Percentiles rank a stretch among this genome's conserved stretches.
Conservation (phyloP, 495 filamentous ascomycete genomes). For the Pseudomonodictys pantanalensis region DNA sequence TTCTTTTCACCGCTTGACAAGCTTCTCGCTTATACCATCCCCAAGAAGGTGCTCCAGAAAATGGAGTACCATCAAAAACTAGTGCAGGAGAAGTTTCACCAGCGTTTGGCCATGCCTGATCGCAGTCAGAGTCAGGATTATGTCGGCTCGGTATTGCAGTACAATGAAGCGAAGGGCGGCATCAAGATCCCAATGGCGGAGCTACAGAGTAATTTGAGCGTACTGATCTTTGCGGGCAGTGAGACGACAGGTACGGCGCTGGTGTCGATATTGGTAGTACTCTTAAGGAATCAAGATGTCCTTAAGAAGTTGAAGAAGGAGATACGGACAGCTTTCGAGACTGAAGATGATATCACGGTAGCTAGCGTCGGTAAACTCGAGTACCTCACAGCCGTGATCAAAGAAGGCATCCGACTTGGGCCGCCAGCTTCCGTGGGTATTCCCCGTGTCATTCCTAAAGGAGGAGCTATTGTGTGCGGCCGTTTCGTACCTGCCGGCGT, state of each 20-base stretch:
- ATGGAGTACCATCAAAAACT: constrained; percentile 4
- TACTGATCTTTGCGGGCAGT: constrained; percentile 36
- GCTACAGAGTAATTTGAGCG: constrained; percentile 21
- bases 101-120: background rate
- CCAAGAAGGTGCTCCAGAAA: background rate
- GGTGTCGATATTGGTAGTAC: constrained; percentile 4
- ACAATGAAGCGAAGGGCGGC: constrained; percentile 26
- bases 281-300: constrained; percentile 10
- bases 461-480: constrained; percentile 1
- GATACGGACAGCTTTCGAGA: background rate
- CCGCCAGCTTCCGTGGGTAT: constrained; percentile 7
- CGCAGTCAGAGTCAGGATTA: constrained; percentile 13
- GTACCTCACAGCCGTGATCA: constrained; percentile 12
- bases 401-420: constrained; percentile 4
- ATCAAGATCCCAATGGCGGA: constrained; percentile 33
- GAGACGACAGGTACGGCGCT: constrained; percentile 33
- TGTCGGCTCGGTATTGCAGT: constrained; percentile 41
- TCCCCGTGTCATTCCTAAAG: constrained; percentile 1
- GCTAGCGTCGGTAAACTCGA: background rate
- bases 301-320: background rate
- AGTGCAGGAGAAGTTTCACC: background rate
- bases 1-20: constrained; percentile 5
- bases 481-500: background rate
- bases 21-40: background rate
- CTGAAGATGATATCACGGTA: background rate